A percentile compares a stretch with the other conserved stretches of the same genome.
phyloP scores from a whole-genome alignment of 1,284 basidiomycete genomes.

The Phaffia rhodozyma region DNA sequence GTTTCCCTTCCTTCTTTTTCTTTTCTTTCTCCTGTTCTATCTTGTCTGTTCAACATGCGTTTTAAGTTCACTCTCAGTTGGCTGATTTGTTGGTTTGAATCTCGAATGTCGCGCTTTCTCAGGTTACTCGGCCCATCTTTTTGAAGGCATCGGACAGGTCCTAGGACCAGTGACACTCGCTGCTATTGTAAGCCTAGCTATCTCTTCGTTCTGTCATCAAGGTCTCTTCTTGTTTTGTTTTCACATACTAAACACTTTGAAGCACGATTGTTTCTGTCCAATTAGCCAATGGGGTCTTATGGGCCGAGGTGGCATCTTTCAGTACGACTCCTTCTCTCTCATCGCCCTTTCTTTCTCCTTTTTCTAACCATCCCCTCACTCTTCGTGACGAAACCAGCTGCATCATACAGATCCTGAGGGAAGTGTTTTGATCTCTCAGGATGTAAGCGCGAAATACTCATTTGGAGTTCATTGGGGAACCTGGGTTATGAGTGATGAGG shows the following conservation, averaged over 20 bases:
- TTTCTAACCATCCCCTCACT: slow-evolving; percentile 33
- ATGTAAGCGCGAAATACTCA: slow-evolving; percentile 30
- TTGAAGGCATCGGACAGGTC: slow-evolving; percentile 35
- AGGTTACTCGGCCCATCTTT: slow-evolving; percentile 37
- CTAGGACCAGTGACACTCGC: slow-evolving; percentile 38
- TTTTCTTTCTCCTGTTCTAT: neutral
- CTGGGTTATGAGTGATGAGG: slow-evolving; percentile 39
- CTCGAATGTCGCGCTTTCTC: neutral
- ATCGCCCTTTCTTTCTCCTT: neutral
- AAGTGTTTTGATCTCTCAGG: slow-evolving; percentile 34
- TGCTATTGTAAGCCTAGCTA: slow-evolving; percentile 24
- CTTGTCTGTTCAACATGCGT: no score
- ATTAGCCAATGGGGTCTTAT: slow-evolving; percentile 38
- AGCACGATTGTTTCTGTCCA: neutral
- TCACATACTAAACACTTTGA: neutral
- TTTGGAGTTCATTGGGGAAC: slow-evolving; percentile 40
- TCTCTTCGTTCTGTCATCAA: neutral
- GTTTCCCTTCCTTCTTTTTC: neutral
- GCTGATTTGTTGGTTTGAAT: no score
- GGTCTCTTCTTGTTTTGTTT: neutral
- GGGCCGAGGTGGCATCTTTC: slow-evolving; percentile 32
- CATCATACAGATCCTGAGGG: slow-evolving; percentile 38
- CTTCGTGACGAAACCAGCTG: slow-evolving; percentile 33
- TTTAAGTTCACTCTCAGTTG: slow-evolving; percentile 5
- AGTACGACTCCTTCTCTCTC: neutral